Evolutionary conservation across 768 basidiomycete genomes (phyloP).

Genomic region (Podaxis pistillaris): DNA sequence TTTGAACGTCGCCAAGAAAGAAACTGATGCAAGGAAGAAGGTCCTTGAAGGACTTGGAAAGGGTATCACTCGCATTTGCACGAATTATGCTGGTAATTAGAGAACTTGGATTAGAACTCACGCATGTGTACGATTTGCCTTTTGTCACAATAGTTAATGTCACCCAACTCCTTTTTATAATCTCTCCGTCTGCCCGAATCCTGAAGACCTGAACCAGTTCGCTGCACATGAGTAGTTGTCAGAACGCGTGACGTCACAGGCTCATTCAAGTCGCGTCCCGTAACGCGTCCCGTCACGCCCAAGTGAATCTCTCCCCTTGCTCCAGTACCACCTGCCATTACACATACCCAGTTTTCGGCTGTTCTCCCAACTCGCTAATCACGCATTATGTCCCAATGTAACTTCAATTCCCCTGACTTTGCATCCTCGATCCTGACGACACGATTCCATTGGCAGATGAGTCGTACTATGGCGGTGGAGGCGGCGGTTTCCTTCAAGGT

Average conservation of each 20-base stretch:
- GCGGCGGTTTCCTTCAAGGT: constrained; percentile 57
- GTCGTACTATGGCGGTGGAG: constrained; percentile 39
- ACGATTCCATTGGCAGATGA: constrained; percentile 16
- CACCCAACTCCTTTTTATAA: constrained; percentile 1
- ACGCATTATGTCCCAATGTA: constrained; percentile 44
- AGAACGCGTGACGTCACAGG: constrained; percentile 12
- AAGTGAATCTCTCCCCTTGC: background rate
- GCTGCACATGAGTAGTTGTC: too few species aligned
- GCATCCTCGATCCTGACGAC: background rate
- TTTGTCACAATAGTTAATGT: constrained; percentile 3
- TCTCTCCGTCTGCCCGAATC: background rate
- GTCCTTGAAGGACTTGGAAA: constrained; percentile 70
- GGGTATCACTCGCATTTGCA: constrained; percentile 56
- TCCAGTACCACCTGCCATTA: background rate
- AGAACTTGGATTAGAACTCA: background rate
- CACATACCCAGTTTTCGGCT: constrained; percentile 10
- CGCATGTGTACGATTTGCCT: background rate
- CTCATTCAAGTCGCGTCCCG: background rate
- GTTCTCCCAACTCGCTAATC: background rate
- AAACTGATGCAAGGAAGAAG: constrained; percentile 70
- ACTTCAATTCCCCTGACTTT: constrained; percentile 12
- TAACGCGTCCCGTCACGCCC: constrained; percentile 2
- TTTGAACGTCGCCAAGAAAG: constrained; percentile 57
- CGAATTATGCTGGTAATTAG: constrained; percentile 29
- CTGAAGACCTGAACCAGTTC: too few species aligned